These are phyloP conservation scores for Polyplosphaeria fusca DNA, from an alignment of 495 filamentous ascomycete species.

Conservation along the genomic window DNA sequence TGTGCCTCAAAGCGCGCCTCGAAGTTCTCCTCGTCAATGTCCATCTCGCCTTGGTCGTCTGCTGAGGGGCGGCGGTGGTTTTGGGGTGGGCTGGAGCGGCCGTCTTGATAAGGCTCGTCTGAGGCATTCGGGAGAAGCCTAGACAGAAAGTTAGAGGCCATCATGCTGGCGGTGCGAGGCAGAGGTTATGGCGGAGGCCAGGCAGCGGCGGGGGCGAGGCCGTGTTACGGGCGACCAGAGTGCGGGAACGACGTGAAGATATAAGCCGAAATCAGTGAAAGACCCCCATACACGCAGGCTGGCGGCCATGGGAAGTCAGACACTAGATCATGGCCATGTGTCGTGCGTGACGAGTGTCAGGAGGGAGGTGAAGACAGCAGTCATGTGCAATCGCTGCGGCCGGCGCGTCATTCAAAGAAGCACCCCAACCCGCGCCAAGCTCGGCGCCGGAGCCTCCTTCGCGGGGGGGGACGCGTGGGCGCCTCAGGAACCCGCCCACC, in stretches of 20 bases:
- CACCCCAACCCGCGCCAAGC: not conserved
- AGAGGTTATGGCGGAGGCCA: not conserved
- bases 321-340: constrained; percentile 22
- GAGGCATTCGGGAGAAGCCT: constrained; percentile 58
- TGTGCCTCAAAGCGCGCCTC: constrained; percentile 65
- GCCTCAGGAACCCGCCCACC: not conserved
- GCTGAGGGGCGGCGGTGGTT: constrained; percentile 60
- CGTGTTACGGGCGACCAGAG: not conserved
- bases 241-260: not conserved
- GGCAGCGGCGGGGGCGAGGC: constrained; percentile 20
- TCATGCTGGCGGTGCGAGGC: constrained; percentile 44
- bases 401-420: not conserved
- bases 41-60: constrained; percentile 66
- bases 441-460: not conserved
- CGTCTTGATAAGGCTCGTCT: constrained; percentile 62
- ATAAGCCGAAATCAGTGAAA: constrained; percentile 12
- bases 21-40: constrained; percentile 66
- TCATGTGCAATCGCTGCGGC: constrained; percentile 12
- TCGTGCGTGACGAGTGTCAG: constrained; percentile 19
- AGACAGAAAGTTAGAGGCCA: constrained; percentile 76
- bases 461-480: no score
- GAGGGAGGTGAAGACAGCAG: constrained; percentile 8
- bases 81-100: constrained; percentile 54
- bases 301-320: constrained; percentile 15
- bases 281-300: constrained; percentile 9